These are phyloP conservation scores for Wickerhamomyces subpelliculosus DNA, from an alignment of 805 yeast species.

Conservation along the genomic window DNA sequence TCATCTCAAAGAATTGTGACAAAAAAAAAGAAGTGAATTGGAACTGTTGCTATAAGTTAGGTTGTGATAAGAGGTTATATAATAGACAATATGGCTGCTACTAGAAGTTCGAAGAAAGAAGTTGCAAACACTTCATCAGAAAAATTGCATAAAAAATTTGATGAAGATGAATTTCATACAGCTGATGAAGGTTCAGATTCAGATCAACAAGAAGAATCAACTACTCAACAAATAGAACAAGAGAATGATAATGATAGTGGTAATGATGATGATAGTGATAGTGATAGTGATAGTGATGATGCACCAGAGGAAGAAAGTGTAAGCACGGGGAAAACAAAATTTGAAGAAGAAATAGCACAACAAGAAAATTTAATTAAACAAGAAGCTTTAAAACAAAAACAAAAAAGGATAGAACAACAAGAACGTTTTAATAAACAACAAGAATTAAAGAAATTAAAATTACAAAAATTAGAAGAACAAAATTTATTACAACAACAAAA, in stretches of 20 bases:
- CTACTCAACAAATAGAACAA: slow-evolving; percentile 5
- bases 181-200: slow-evolving; percentile 12
- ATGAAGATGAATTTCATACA: slow-evolving; percentile 16
- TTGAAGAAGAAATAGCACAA: slow-evolving; percentile 20
- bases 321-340: slow-evolving; percentile 18
- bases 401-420: slow-evolving; percentile 22
- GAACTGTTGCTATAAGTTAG: too few species aligned
- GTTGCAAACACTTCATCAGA: not conserved
- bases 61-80: too few species aligned
- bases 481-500: slow-evolving; percentile 14
- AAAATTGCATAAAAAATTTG: slow-evolving; percentile 12
- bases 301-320: slow-evolving; percentile 46
- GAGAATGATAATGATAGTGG: slow-evolving; percentile 7
- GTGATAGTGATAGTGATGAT: slow-evolving; percentile 29
- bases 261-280: slow-evolving; percentile 12
- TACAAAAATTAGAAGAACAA: slow-evolving; percentile 12
- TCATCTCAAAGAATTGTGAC: too few species aligned
- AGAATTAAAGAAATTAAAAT: slow-evolving; percentile 15
- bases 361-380: slow-evolving; percentile 21
- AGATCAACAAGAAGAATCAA: not conserved
- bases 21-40: too few species aligned
- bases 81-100: not conserved
- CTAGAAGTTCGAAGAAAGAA: not conserved
- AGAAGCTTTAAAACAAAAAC: slow-evolving; percentile 17
- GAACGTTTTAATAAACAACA: slow-evolving; percentile 17